phyloP scores from a whole-genome alignment of 2,329 filamentous ascomycete genomes.

The Alternaria brassicicola region DNA sequence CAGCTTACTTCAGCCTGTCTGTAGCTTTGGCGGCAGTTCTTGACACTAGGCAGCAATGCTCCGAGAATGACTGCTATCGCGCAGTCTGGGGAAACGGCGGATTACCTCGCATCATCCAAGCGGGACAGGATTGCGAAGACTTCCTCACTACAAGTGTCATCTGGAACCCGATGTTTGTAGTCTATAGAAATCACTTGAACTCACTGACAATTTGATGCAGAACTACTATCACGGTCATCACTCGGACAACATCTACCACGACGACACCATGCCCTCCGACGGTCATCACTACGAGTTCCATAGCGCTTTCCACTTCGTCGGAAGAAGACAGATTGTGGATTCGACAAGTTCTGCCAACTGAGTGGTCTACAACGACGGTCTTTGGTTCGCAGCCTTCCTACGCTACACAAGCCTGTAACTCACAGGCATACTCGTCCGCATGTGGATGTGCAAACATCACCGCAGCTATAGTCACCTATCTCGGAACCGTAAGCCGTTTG shows the following conservation, averaged over 20 bases:
- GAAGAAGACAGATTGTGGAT: slow-evolving; percentile 1
- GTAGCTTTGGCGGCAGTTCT: slow-evolving; percentile 24
- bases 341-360: slow-evolving; percentile 16
- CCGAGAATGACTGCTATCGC: slow-evolving; percentile 31
- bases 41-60: slow-evolving; percentile 28
- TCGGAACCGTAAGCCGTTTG: slow-evolving; percentile 27
- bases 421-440: slow-evolving; percentile 30
- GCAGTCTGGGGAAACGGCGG: slow-evolving; percentile 31
- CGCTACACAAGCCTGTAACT: slow-evolving; percentile 24
- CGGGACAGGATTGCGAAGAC: slow-evolving; percentile 26
- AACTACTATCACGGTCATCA: slow-evolving; percentile 17
- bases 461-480: slow-evolving; percentile 16
- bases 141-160: slow-evolving; percentile 36
- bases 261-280: slow-evolving; percentile 13
- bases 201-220: slow-evolving; percentile 1
- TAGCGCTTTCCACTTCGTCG: background rate
- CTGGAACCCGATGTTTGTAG: slow-evolving; percentile 32
- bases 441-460: slow-evolving; percentile 36
- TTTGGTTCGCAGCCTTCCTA: slow-evolving; percentile 31
- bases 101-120: slow-evolving; percentile 20
- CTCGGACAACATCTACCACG: slow-evolving; percentile 13
- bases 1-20: slow-evolving; percentile 13
- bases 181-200: background rate
- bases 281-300: slow-evolving; percentile 1
- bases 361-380: slow-evolving; percentile 22